phyloP scores from a whole-genome alignment of 1,139 yeast species.

The Taphrina confusa region DNA sequence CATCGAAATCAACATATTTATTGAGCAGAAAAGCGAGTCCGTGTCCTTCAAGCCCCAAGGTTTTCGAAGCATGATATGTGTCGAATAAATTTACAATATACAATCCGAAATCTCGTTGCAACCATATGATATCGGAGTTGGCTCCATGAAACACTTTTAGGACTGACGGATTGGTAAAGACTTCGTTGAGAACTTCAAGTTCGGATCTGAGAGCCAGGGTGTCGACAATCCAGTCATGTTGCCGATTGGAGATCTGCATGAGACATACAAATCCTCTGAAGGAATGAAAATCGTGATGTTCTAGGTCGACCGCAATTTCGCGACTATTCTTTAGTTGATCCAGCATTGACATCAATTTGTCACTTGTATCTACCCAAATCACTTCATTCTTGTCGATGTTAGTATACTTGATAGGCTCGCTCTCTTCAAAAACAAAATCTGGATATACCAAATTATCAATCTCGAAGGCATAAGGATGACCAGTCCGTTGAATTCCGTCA shows the following conservation, averaged over 20 bases:
- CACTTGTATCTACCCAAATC: slow-evolving; percentile 68
- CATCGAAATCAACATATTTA: slow-evolving; percentile 74
- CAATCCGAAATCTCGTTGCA: slow-evolving; percentile 91
- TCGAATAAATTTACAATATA: slow-evolving; percentile 89
- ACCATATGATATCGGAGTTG: slow-evolving; percentile 94
- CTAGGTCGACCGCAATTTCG: slow-evolving; percentile 93
- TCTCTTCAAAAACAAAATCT: slow-evolving; percentile 52
- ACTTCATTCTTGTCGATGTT: slow-evolving; percentile 71
- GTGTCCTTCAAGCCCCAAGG: slow-evolving; percentile 74
- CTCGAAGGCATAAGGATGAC: slow-evolving; percentile 82
- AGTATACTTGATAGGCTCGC: slow-evolving; percentile 58
- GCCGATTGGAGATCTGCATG: slow-evolving; percentile 86
- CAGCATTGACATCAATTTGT: slow-evolving; percentile 58
- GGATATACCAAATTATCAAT: slow-evolving; percentile 75
- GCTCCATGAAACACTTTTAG: slow-evolving; percentile 95
- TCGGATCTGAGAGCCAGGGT: slow-evolving; percentile 75
- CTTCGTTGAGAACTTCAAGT: slow-evolving; percentile 63
- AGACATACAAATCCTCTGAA: slow-evolving; percentile 88
- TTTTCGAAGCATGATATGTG: slow-evolving; percentile 84
- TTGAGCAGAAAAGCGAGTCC: slow-evolving; percentile 84
- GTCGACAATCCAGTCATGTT: slow-evolving; percentile 81
- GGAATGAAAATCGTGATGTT: slow-evolving; percentile 90
- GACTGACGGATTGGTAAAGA: slow-evolving; percentile 77
- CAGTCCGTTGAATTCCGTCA: slow-evolving; percentile 46
- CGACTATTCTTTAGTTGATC: slow-evolving; percentile 53